A percentile compares a stretch with the other conserved stretches of the same genome.
Conservation (phyloP, 2,329 filamentous ascomycete genomes). For the Magnaporthiopsis incrustans region DNA sequence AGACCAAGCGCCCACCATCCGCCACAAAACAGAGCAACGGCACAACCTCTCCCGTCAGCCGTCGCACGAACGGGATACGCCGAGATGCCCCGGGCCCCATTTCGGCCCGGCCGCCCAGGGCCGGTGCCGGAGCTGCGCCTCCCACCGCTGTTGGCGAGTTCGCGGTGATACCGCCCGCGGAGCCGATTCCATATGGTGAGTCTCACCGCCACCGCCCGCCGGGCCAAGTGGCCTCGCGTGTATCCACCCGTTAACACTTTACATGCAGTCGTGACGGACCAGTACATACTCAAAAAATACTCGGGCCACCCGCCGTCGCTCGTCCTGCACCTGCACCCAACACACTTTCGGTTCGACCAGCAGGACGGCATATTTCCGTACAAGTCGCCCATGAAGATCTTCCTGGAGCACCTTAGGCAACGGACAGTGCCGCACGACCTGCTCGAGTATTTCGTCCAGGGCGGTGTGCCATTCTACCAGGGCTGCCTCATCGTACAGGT, state of each 20-base stretch:
- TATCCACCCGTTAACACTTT: neutral
- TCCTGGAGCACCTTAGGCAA: constrained; percentile 67
- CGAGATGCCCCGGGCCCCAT: constrained; percentile 54
- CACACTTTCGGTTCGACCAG: constrained; percentile 85
- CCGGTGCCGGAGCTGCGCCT: constrained; percentile 40
- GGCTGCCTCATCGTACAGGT: constrained; percentile 90
- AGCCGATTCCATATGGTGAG: constrained; percentile 47
- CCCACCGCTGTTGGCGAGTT: constrained; percentile 41
- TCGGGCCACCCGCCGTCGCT: constrained; percentile 62
- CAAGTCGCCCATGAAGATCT: constrained; percentile 79
- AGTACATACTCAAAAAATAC: constrained; percentile 79
- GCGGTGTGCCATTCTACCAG: constrained; percentile 79
- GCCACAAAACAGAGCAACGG: constrained; percentile 42
- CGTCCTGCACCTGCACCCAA: constrained; percentile 75
- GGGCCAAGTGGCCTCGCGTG: neutral
- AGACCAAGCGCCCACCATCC: constrained; percentile 43
- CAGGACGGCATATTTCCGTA: constrained; percentile 91
- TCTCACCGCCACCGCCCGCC: constrained; percentile 5
- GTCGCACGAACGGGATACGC: constrained; percentile 36
- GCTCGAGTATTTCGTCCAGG: constrained; percentile 65
- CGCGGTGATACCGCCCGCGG: constrained; percentile 25
- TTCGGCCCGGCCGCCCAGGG: constrained; percentile 35
- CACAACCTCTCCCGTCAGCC: constrained; percentile 27
- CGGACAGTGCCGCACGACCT: constrained; percentile 86
- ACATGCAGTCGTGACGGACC: constrained; percentile 57